These are phyloP conservation scores for Bimuria novae-zelandiae DNA, from an alignment of 2,329 filamentous ascomycete species.

Conservation along the genomic window DNA sequence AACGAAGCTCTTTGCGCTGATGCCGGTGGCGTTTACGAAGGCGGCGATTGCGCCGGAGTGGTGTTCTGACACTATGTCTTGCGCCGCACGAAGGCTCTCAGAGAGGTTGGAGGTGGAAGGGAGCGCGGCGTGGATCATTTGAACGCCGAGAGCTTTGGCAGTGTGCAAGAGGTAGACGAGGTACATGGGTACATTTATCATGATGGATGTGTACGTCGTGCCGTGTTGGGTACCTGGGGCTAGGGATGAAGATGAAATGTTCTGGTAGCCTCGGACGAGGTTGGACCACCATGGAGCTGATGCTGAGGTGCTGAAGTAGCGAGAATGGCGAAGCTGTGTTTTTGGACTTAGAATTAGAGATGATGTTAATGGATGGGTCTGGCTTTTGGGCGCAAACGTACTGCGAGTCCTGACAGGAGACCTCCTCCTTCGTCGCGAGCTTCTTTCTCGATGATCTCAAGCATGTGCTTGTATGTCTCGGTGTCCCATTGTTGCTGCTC, in stretches of 20 bases:
- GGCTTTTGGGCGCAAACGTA: too few relatives aligned
- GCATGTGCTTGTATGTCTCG: constrained; percentile 51
- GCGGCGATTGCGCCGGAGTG: constrained; percentile 9
- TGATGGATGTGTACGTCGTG: constrained; percentile 39
- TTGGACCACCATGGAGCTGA: constrained; percentile 43
- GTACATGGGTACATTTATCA: constrained; percentile 46
- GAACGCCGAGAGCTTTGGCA: constrained; percentile 29
- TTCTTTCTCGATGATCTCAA: constrained; percentile 33
- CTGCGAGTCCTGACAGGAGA: too few relatives aligned
- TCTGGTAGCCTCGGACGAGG: constrained; percentile 38
- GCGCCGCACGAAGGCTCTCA: constrained; percentile 37
- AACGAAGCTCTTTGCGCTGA: constrained; percentile 47
- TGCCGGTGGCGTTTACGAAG: constrained; percentile 52
- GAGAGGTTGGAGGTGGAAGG: constrained; percentile 33
- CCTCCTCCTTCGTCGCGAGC: too few relatives aligned
- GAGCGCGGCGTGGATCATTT: constrained; percentile 33
- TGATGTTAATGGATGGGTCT: too few relatives aligned
- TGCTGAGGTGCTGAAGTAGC: background rate
- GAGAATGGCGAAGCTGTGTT: too few relatives aligned
- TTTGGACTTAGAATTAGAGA: too few relatives aligned
- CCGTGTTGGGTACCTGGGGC: constrained; percentile 25
- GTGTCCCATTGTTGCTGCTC: constrained; percentile 48
- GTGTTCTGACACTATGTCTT: too few relatives aligned
- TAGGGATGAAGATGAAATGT: constrained; percentile 19
- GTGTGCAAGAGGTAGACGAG: constrained; percentile 42